A percentile compares a stretch with the other conserved stretches of the same genome.
Conservation (phyloP, 495 filamentous ascomycete species). For the Daldinia loculata region DNA sequence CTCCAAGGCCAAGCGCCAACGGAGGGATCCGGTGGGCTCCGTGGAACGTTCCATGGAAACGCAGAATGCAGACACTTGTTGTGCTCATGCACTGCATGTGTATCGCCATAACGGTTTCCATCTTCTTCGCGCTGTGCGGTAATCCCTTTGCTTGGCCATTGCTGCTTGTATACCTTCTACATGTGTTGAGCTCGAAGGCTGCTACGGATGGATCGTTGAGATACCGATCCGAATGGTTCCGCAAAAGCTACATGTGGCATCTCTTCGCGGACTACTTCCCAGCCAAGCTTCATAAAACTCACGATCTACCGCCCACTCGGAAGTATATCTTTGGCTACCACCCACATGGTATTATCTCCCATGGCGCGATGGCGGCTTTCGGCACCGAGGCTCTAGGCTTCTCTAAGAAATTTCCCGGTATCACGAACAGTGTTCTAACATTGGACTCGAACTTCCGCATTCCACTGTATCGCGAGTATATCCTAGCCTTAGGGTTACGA, state of each 20-base stretch:
- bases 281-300: conserved; percentile 82
- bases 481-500: conserved; percentile 82
- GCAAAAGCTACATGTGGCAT: conserved; percentile 81
- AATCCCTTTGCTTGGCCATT: conserved; percentile 93
- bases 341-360: conserved; percentile 95
- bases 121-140: conserved; percentile 90
- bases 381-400: conserved; percentile 92
- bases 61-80: conserved; percentile 85
- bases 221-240: conserved; percentile 75
- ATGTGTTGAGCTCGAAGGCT: conserved; percentile 80
- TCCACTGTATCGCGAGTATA: conserved; percentile 92
- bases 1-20: conserved; percentile 38
- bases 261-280: conserved; percentile 95
- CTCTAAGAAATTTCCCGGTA: conserved; percentile 89
- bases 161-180: conserved; percentile 87
- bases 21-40: conserved; percentile 80
- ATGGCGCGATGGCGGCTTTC: conserved; percentile 93
- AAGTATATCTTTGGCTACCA: conserved; percentile 99
- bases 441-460: conserved; percentile 94
- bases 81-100: conserved; percentile 87
- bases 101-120: conserved; percentile 75
- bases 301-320: conserved; percentile 77
- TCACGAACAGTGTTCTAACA: conserved; percentile 90
- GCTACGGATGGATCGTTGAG: conserved; percentile 76
- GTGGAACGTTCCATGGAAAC: conserved; percentile 81